Evolutionary conservation across 2,329 filamentous ascomycete species (phyloP), one percentile per base, ranked within the genome.

Genomic region (Scedosporium aurantiacum): DNA sequence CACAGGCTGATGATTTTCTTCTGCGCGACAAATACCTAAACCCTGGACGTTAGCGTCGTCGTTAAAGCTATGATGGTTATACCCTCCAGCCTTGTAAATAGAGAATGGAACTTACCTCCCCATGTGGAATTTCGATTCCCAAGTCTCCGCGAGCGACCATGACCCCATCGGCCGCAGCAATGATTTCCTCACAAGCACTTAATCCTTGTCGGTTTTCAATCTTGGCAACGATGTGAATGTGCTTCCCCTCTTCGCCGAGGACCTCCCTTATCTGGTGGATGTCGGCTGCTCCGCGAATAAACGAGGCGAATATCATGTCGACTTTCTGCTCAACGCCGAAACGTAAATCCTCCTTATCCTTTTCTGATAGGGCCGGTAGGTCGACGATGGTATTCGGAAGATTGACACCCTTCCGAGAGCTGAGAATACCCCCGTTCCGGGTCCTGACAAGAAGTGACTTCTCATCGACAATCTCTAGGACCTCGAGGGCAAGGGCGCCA

Each of bases 1-100:
- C 94, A 99, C 87, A 97, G 97, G 78, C 94, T 92, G 77, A 99
- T 99, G 85, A 99, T 92, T 90, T 99, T 99, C 89, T 99, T 99
- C 83, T 99, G 94, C 62, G 94, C 94, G 68, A 96, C 91, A 78
- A 99, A 99, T 1, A 55, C 52, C 52, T 55, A 32, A 40, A 40
- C 37, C 7, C 5, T 16, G 21, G 32, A 52, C 10, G n/a, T 60
- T 16, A 60, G 58, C 10, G 16, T 3, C 14, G 25, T 54, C 28
- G 25, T 37, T 2, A 37, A 37, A 37, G 10, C 7, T 2, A 37
- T 2, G 1, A 12, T 12, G 32, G 8, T 28, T 2, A 37, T 4
- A 3, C 2, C 32, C 10, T 12, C 10, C 2, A 12, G 32, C 32
- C 1, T 37, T 37, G 32, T 37, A 58, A 14, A 41, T 21, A 23